Base-by-base conservation (phyloP, 2,329 filamentous ascomycete genomes). In the Ophiostoma triangulosporum region DNA sequence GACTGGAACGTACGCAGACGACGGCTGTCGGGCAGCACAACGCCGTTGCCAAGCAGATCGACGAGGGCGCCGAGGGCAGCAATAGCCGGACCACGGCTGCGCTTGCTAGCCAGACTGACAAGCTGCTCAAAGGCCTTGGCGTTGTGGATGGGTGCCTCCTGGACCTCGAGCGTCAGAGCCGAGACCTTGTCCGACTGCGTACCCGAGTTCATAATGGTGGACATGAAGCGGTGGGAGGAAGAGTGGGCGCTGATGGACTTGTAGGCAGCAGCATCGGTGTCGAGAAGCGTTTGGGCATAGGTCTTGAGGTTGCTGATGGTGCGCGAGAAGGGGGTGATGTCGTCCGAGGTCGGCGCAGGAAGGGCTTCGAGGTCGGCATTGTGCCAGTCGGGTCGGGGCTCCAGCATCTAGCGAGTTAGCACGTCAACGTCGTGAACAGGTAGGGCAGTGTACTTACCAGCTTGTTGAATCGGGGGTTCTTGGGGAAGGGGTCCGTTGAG, bases 161-260 rank as follows among this genome's bases (percentile, higher is more conserved):
- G 94, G 12, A 96, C 83, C 54, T 93, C 86, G 60, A 98, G 74
- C 4, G 93, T 98, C 63, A 98, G 73, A 3, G 93, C 94, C 3
- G 93, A 98, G 43, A 97, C 85, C 67, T 96, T 97, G 67, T 98
- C 93, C 54, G 89, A 94, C 61, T 97, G 79, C 9, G 94, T 98
- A 73, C 93, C 93, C 1, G 90, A 94, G 9, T 88, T 75, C 87
- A 97, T 96, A 66, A 98, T 96, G 17, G 89, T 95, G 1, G 90
- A 88, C 74, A 97, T 83, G 73, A 98, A 98, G 66, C 90, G 95
- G 68, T 94, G 86, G 38, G 90, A 91, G 2, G 91, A 93, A 26
- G 88, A 88, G 50, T 87, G 81, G 6, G 86, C 81, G 54, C 86
- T 72, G 60, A 88, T 83, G 26, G 81, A 78, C 53, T 76, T 76